Evolutionary conservation across 805 yeast genomes (phyloP).

Genomic region (Hanseniaspora pseudoguilliermondii): DNA sequence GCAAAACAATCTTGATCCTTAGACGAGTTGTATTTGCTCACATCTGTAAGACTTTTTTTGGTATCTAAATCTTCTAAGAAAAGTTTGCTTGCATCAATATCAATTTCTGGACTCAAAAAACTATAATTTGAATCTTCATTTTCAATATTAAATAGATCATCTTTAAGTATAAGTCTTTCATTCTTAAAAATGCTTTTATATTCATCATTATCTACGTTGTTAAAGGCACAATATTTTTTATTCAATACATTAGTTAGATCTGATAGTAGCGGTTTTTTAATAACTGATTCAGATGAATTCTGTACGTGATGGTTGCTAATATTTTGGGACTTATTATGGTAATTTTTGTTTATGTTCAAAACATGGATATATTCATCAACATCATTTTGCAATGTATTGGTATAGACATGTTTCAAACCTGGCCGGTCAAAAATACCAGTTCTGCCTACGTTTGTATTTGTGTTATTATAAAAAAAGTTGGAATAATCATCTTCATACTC

Average conservation of each 20-base stretch:
- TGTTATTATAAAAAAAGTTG: not conserved
- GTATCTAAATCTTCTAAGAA: not conserved
- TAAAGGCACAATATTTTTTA: not conserved
- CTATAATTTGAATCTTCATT: not conserved
- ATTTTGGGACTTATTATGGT: not conserved
- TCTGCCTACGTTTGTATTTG: not conserved
- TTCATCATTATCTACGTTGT: too few relatives aligned
- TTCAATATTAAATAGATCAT: not conserved
- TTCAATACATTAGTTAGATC: not conserved
- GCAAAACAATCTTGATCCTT: not conserved
- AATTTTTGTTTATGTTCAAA: not conserved
- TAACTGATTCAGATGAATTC: not conserved
- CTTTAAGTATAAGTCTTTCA: not conserved
- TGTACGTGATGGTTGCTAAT: not conserved
- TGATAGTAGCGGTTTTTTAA: not conserved
- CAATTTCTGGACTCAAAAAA: slow-evolving; percentile 8
- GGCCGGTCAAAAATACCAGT: slow-evolving; percentile 1
- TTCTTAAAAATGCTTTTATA: not conserved
- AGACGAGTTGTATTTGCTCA: not conserved
- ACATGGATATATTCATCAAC: not conserved
- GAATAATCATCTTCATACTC: not conserved
- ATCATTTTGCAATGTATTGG: not conserved
- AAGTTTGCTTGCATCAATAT: not conserved
- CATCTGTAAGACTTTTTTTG: not conserved
- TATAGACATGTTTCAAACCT: not conserved